Conservation (phyloP, 768 basidiomycete genomes). For the Peribolospora kevripleyi region DNA sequence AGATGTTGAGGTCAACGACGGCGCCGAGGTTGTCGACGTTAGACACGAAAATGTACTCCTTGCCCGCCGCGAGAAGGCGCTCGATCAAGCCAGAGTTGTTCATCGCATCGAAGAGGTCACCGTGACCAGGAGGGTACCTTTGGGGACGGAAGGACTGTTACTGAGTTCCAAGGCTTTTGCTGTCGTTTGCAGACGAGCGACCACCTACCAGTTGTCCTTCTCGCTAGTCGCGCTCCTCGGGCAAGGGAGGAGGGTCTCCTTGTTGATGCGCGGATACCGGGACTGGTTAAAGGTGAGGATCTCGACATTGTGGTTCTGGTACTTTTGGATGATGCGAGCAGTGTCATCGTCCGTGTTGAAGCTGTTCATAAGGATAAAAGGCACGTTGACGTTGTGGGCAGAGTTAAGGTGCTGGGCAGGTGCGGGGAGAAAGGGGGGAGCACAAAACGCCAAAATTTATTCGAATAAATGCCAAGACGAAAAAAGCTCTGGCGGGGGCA, state of each 20-base stretch:
- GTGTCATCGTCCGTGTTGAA: constrained; percentile 98
- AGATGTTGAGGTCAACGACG: constrained; percentile 57
- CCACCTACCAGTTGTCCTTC: constrained; percentile 48
- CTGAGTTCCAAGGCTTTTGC: neutral
- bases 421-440: neutral
- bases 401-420: constrained; percentile 49
- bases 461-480: neutral
- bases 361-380: constrained; percentile 95
- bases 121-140: constrained; percentile 78
- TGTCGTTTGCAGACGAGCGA: neutral
- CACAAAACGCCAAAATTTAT: neutral
- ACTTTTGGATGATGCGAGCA: constrained; percentile 86
- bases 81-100: constrained; percentile 74
- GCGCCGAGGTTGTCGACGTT: constrained; percentile 95
- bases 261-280: constrained; percentile 73
- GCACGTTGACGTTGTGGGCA: constrained; percentile 58
- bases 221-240: constrained; percentile 54
- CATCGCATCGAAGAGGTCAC: constrained; percentile 82
- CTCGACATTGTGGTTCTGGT: constrained; percentile 78
- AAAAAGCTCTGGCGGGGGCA: neutral
- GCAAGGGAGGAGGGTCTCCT: constrained; percentile 64
- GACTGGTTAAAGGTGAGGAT: constrained; percentile 46
- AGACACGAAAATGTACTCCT: constrained; percentile 91
- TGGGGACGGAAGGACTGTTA: neutral
- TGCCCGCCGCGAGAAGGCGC: constrained; percentile 66